Base-by-base conservation (phyloP, 805 yeast genomes). In the Yarrowia sp. region DNA sequence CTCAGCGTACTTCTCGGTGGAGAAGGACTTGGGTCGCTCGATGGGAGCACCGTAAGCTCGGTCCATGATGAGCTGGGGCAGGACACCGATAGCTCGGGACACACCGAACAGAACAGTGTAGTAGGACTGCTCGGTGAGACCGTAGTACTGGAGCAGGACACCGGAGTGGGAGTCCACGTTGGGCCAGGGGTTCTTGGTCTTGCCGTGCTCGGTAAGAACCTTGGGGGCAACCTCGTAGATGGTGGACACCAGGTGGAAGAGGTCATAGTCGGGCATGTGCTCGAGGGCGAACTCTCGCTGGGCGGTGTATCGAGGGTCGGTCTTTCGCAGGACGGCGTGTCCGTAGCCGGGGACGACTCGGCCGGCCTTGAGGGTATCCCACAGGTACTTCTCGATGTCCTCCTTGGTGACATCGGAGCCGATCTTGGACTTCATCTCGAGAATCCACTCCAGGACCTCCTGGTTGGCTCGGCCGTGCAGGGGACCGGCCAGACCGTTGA, bases 331-430 rank as follows among this genome's bases (percentile, higher is more conserved):
- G 59, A 88, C 94, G 62, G 94, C 94, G 74, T 88, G 96, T 51
- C 96, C 96, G 77, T 88, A 88, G 65, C 96, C 96, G 65, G 96
- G 96, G 66, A 88, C 85, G 64, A 88, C 94, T 70, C 91, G 81
- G 65, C 89, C 89, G 49, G 85, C 78, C 74, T 85, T 83, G 67
- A 88, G 80, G 59, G 87, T 77, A 39, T 79, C 79, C 94, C 94
- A 87, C 69, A 88, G 76, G 78, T 85, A 84, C 67, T 79, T 77
- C 74, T 82, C 84, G 66, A 88, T 85, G 69, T 82, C 80, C 63
- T 73, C 78, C 66, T 78, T 74, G 66, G 82, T 75, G 65, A 70
- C 69, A 51, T 66, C 56, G 42, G 67, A 62, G 32, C 76, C 74
- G 25, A 76, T 65, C 58, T 63, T 65, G 41, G 68, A 46, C 74